Percentiles rank a stretch among this genome's conserved stretches.
phyloP scores from a whole-genome alignment of 352 stramenopile genomes.

The Globisporangium sylvaticum region DNA sequence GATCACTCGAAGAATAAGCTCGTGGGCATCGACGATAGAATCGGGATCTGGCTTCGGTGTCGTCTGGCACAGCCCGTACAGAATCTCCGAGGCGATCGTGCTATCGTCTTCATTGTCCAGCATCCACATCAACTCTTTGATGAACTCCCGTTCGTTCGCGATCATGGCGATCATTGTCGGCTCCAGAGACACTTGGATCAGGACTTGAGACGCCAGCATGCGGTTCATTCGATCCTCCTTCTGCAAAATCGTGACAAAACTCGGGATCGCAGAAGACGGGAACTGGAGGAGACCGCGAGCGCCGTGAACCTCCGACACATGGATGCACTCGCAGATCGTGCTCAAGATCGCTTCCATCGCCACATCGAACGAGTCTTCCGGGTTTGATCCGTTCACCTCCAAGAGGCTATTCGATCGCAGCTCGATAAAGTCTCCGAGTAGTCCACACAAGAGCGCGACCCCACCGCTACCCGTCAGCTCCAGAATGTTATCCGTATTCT shows the following conservation, averaged over 20 bases:
- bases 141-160: slow-evolving; percentile 49
- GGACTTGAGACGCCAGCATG: slow-evolving; percentile 68
- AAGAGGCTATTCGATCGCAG: slow-evolving; percentile 32
- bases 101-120: slow-evolving; percentile 70
- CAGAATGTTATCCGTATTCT: slow-evolving; percentile 70
- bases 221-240: slow-evolving; percentile 55
- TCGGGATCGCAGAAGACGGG: slow-evolving; percentile 45
- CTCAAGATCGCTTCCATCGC: slow-evolving; percentile 71
- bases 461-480: slow-evolving; percentile 58
- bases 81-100: slow-evolving; percentile 66
- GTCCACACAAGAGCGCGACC: slow-evolving; percentile 42
- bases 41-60: slow-evolving; percentile 21
- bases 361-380: slow-evolving; percentile 57
- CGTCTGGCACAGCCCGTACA: slow-evolving; percentile 63
- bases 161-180: slow-evolving; percentile 50
- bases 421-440: slow-evolving; percentile 58
- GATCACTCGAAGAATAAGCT: slow-evolving; percentile 48
- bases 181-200: slow-evolving; percentile 63
- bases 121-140: slow-evolving; percentile 71
- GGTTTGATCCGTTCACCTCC: slow-evolving; percentile 15
- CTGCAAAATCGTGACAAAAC: slow-evolving; percentile 60
- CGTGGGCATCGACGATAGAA: slow-evolving; percentile 25
- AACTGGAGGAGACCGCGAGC: slow-evolving; percentile 49
- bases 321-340: slow-evolving; percentile 73
- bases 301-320: slow-evolving; percentile 37